These are phyloP conservation scores for Phialophora tarda DNA, from an alignment of 2,329 filamentous ascomycete species.

Conservation along the genomic window DNA sequence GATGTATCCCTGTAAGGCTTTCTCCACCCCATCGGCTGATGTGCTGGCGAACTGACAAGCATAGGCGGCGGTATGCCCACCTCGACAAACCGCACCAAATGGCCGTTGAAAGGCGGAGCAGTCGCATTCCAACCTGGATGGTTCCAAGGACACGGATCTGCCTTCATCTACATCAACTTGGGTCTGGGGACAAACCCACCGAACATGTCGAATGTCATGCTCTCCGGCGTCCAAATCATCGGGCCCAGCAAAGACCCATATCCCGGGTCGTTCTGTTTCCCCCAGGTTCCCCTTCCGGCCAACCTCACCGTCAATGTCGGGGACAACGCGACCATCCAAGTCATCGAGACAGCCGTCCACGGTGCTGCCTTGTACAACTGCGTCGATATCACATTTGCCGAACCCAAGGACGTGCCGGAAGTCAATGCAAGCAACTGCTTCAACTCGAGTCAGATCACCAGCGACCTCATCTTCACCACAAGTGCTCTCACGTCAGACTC, in stretches of 20 bases:
- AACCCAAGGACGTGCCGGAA: constrained; percentile 73
- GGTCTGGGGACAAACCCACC: constrained; percentile 79
- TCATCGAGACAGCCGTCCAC: constrained; percentile 82
- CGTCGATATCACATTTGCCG: constrained; percentile 90
- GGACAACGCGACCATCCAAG: constrained; percentile 88
- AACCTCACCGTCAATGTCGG: constrained; percentile 74
- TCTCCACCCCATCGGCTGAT: constrained; percentile 6
- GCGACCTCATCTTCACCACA: constrained; percentile 71
- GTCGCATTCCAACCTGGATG: constrained; percentile 90
- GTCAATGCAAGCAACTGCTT: constrained; percentile 86
- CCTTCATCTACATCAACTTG: constrained; percentile 88
- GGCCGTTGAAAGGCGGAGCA: constrained; percentile 88
- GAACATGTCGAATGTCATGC: constrained; percentile 88
- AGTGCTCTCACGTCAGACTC: constrained; percentile 23
- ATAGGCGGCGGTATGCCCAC: constrained; percentile 81
- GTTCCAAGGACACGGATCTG: constrained; percentile 86
- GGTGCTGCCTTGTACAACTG: constrained; percentile 86
- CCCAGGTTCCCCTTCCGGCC: constrained; percentile 81
- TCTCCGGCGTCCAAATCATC: constrained; percentile 78
- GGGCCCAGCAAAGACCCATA: constrained; percentile 85
- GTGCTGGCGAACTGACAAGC: constrained; percentile 12
- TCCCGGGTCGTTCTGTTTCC: constrained; percentile 84
- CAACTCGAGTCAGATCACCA: constrained; percentile 79
- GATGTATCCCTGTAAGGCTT: constrained; percentile 84
- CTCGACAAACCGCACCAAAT: constrained; percentile 84